A percentile compares a stretch with the other conserved stretches of the same genome.
These are phyloP conservation scores for Adiantum capillusveneris DNA, from an alignment of 75 land plant species.

Conservation along the genomic window DNA sequence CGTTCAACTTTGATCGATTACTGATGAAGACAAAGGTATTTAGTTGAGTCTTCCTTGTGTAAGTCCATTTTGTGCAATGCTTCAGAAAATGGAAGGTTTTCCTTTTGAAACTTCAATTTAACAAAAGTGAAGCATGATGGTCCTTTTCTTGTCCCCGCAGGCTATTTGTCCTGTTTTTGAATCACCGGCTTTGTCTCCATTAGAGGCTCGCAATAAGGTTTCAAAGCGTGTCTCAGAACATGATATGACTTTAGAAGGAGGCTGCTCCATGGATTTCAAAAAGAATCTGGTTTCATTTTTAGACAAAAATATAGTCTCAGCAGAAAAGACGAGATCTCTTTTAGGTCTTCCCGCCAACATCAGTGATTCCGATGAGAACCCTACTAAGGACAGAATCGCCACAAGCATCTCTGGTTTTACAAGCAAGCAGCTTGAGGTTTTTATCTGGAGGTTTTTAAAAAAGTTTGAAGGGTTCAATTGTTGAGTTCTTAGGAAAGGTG, in stretches of 20 bases:
- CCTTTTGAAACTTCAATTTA: too few species aligned
- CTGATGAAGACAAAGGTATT: conserved; percentile 65
- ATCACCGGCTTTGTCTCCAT: conserved; percentile 29
- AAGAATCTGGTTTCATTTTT: conserved; percentile 28
- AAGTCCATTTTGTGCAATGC: neutral
- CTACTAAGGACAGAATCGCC: conserved; percentile 31
- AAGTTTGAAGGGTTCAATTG: too few species aligned
- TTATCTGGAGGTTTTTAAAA: too few species aligned
- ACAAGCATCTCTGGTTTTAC: conserved; percentile 70
- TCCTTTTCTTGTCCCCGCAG: conserved; percentile 22
- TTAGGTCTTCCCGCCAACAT: conserved; percentile 34
- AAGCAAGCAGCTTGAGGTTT: conserved; percentile 60
- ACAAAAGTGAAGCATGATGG: too few species aligned
- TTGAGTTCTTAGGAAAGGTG: too few species aligned
- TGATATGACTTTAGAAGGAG: conserved; percentile 34
- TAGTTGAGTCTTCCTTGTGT: neutral
- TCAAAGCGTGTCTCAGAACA: conserved; percentile 32
- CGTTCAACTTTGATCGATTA: conserved; percentile 65
- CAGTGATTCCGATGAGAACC: conserved; percentile 8
- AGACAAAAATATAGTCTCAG: conserved; percentile 10
- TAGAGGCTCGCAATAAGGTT: conserved; percentile 26
- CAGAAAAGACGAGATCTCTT: conserved; percentile 27
- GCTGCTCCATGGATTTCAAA: conserved; percentile 54
- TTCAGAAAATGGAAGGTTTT: too few species aligned
- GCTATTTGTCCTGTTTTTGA: conserved; percentile 63